phyloP scores from a whole-genome alignment of 805 yeast genomes.

The Groenewaldozyma salmanticensis region DNA sequence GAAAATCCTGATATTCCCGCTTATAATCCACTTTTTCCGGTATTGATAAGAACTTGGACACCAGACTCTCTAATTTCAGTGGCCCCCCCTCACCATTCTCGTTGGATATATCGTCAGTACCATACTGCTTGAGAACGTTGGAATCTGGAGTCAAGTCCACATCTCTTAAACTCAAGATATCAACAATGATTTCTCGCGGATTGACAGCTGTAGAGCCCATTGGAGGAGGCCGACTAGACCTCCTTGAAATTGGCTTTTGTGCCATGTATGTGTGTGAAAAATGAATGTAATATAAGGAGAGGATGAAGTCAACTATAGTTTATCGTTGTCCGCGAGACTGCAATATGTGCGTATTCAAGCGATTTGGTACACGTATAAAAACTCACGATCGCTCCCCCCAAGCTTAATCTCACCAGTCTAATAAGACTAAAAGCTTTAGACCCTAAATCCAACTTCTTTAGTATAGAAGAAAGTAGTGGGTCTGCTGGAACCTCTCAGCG shows the following conservation, averaged over 20 bases:
- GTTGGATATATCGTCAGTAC: neutral
- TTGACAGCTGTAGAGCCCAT: neutral
- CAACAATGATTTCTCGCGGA: constrained; percentile 1
- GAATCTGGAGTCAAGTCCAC: neutral
- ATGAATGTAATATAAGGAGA: no score
- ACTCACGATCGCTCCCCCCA: no score
- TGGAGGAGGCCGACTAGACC: neutral
- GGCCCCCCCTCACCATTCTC: no score
- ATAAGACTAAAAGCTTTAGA: no score
- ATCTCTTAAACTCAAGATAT: neutral
- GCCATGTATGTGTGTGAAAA: no score
- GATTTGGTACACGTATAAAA: no score
- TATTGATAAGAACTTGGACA: neutral
- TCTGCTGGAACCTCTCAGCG: constrained; percentile 95
- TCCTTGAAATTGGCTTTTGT: neutral
- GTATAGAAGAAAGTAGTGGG: constrained; percentile 89
- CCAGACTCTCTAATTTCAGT: neutral
- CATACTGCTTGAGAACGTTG: neutral
- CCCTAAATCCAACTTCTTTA: no score
- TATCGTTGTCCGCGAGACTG: no score
- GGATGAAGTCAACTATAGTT: no score
- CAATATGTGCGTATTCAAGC: no score
- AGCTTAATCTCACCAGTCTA: no score
- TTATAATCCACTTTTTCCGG: constrained; percentile 2
- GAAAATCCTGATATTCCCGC: constrained; percentile 10